Evolutionary conservation across 495 filamentous ascomycete genomes (phyloP).

Genomic region (Neurospora discreta): DNA sequence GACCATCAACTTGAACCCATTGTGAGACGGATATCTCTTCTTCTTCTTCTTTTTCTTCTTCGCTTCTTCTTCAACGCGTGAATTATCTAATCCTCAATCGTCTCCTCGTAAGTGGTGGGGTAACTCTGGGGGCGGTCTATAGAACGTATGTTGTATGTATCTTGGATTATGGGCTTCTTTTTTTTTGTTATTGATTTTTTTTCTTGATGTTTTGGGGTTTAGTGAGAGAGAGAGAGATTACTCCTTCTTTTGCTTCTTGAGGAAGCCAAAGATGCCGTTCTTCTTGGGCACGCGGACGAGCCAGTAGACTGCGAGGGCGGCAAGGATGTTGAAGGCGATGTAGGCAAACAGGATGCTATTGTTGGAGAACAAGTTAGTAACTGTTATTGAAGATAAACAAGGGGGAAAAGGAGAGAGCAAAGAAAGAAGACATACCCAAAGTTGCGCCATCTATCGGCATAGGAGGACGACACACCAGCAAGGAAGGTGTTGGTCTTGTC

Average conservation of each 20-base stretch:
- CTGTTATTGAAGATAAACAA: not conserved
- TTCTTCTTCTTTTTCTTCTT: not conserved
- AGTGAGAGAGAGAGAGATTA: not conserved
- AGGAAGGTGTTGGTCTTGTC: slow-evolving; percentile 54
- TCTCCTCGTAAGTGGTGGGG: not conserved
- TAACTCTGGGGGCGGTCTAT: not conserved
- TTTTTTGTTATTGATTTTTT: no score
- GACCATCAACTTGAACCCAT: not conserved
- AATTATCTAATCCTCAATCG: not conserved
- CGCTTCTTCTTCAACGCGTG: not conserved
- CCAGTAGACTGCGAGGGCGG: slow-evolving; percentile 68
- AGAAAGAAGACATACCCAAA: slow-evolving; percentile 37
- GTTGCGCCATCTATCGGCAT: slow-evolving; percentile 54
- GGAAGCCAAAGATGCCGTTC: slow-evolving; percentile 9
- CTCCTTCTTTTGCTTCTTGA: slow-evolving; percentile 21
- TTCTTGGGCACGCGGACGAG: slow-evolving; percentile 66
- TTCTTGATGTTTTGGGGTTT: not conserved
- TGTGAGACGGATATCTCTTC: not conserved
- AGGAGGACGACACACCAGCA: slow-evolving; percentile 33
- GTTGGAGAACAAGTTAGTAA: slow-evolving; percentile 10
- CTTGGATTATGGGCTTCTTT: not conserved
- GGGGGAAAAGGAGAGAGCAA: not conserved
- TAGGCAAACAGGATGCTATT: slow-evolving; percentile 48
- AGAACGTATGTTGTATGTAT: not conserved
- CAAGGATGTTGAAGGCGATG: slow-evolving; percentile 67